A percentile compares a stretch with the other conserved stretches of the same genome.
phyloP scores from a whole-genome alignment of 2,329 filamentous ascomycete genomes.

The Tricladium varicosporioides region DNA sequence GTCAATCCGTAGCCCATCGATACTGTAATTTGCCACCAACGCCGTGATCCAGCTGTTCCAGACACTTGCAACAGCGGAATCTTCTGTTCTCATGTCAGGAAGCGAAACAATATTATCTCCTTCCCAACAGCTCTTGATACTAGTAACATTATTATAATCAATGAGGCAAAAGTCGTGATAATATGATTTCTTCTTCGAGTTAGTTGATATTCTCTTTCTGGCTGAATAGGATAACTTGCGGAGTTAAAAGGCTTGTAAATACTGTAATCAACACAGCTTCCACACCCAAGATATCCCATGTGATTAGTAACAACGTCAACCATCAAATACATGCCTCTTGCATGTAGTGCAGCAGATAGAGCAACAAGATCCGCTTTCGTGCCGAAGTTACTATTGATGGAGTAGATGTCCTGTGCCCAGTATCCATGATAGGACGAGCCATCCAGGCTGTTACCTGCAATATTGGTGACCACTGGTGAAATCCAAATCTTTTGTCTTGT shows the following conservation, averaged over 20 bases:
- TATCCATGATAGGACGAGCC: constrained; percentile 45
- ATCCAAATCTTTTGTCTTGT: constrained; percentile 40
- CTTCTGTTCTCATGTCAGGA: constrained; percentile 32
- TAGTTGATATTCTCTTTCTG: constrained; percentile 14
- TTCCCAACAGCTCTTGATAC: constrained; percentile 26
- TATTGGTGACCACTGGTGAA: constrained; percentile 41
- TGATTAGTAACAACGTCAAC: constrained; percentile 52
- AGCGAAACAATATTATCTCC: constrained; percentile 29
- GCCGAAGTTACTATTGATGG: constrained; percentile 48
- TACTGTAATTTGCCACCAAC: constrained; percentile 33
- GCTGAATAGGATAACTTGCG: constrained; percentile 20
- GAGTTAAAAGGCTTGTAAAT: constrained; percentile 40
- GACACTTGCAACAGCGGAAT: constrained; percentile 20
- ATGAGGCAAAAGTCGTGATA: constrained; percentile 35
- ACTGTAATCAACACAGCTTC: constrained; percentile 37
- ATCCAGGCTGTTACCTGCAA: constrained; percentile 35
- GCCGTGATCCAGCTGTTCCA: constrained; percentile 27
- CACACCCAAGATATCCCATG: constrained; percentile 34
- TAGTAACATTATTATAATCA: constrained; percentile 37
- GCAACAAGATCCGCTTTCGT: constrained; percentile 45
- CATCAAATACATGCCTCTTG: constrained; percentile 49
- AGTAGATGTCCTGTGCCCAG: constrained; percentile 45
- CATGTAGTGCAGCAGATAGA: constrained; percentile 44
- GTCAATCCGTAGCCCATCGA: constrained; percentile 51
- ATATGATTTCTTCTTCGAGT: constrained; percentile 28